Evolutionary conservation across 2,329 filamentous ascomycete genomes (phyloP).

Genomic region (Colletotrichum orbiculare): DNA sequence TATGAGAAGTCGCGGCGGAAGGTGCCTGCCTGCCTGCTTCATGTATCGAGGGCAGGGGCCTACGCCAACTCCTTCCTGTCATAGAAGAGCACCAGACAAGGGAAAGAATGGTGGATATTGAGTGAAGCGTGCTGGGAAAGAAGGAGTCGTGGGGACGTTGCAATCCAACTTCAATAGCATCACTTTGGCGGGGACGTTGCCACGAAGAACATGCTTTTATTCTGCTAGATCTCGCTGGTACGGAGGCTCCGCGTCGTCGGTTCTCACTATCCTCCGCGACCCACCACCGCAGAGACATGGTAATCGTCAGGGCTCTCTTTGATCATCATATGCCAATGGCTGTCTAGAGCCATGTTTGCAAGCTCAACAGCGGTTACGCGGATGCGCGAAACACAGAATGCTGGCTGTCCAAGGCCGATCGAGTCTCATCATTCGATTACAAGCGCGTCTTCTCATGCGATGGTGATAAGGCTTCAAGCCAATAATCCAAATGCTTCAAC

Average conservation of each 20-base stretch:
- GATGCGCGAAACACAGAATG: constrained; percentile 39
- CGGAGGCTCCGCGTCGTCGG: neutral
- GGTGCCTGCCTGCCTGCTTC: too few species aligned
- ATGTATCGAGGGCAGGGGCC: too few species aligned
- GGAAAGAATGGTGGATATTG: too few species aligned
- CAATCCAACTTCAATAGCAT: too few species aligned
- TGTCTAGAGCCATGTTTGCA: constrained; percentile 52
- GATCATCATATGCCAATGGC: constrained; percentile 58
- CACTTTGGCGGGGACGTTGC: too few species aligned
- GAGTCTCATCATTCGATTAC: constrained; percentile 61
- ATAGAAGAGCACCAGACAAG: too few species aligned
- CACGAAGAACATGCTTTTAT: constrained; percentile 9
- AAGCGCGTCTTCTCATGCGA: constrained; percentile 5
- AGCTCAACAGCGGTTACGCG: constrained; percentile 52
- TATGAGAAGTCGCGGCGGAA: too few species aligned
- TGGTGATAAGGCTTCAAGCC: too few species aligned
- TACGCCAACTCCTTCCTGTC: too few species aligned
- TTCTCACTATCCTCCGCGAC: neutral
- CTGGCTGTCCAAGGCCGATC: constrained; percentile 31
- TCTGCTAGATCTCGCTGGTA: constrained; percentile 18
- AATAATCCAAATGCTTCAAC: neutral
- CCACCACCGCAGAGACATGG: constrained; percentile 22
- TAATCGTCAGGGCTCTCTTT: constrained; percentile 71
- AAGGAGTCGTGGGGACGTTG: neutral
- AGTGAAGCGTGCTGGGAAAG: neutral